Evolutionary conservation across 129 eudicot species (phyloP).

Genomic region (Lonicera japonica): DNA sequence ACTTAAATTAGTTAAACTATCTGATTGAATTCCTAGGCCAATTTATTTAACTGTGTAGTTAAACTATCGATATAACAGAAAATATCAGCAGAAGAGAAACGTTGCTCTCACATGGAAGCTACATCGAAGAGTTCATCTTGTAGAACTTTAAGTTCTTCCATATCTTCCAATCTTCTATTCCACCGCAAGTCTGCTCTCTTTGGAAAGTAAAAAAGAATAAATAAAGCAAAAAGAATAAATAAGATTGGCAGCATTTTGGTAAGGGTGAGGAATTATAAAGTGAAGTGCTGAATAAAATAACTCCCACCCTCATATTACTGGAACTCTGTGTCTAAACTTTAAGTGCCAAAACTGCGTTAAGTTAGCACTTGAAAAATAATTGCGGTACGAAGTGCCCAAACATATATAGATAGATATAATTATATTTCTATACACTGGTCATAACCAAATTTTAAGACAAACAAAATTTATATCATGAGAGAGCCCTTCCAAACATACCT

Average conservation of each 20-base stretch:
- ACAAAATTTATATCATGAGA: no score
- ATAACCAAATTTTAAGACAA: no score
- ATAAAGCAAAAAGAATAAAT: not conserved
- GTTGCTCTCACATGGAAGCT: constrained; percentile 64
- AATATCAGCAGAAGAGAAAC: not conserved
- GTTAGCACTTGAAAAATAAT: no score
- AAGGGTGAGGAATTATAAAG: not conserved
- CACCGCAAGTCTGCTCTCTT: constrained; percentile 95
- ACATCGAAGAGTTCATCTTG: constrained; percentile 88
- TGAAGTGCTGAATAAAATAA: not conserved
- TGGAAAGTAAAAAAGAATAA: not conserved
- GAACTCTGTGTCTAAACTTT: not conserved
- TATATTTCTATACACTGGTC: no score
- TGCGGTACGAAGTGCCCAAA: no score
- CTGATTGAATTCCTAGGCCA: not conserved
- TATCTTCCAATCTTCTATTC: constrained; percentile 89
- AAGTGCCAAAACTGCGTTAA: not conserved
- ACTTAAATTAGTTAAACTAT: not conserved
- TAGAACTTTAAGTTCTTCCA: constrained; percentile 72
- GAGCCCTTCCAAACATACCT: constrained; percentile 37
- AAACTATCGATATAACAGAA: constrained; percentile 3
- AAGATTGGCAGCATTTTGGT: not conserved
- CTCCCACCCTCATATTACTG: no score
- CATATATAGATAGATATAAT: no score
- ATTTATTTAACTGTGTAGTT: constrained; percentile 22